These are phyloP conservation scores for Reticulascus tulasneorum DNA, from an alignment of 2,329 filamentous ascomycete genomes.

Conservation along the genomic window DNA sequence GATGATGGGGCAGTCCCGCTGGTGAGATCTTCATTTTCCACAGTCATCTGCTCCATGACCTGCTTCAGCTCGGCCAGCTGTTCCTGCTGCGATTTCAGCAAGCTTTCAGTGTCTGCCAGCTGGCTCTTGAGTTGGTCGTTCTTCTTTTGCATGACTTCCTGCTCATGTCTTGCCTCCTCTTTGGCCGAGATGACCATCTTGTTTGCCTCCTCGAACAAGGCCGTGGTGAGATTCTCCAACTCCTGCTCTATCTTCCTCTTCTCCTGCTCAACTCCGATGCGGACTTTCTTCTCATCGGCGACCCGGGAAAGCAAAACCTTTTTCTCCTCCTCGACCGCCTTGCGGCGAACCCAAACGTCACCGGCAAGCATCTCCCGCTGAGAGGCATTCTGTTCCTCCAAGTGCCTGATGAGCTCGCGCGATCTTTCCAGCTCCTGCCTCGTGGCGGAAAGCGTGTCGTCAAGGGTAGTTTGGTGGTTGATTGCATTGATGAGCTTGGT, in stretches of 20 bases:
- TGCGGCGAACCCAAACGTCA: slow-evolving; percentile 72
- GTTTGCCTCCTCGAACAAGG: slow-evolving; percentile 97
- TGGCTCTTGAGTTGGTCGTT: slow-evolving; percentile 86
- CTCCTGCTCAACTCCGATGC: slow-evolving; percentile 66
- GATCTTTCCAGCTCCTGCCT: slow-evolving; percentile 78
- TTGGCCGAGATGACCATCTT: slow-evolving; percentile 94
- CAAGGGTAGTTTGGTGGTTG: slow-evolving; percentile 89
- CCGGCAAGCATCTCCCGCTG: slow-evolving; percentile 69
- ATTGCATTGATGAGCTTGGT: slow-evolving; percentile 97
- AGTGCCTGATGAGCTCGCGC: slow-evolving; percentile 58
- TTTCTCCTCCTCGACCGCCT: slow-evolving; percentile 71
- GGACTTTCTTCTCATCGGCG: slow-evolving; percentile 61
- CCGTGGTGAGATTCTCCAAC: slow-evolving; percentile 82
- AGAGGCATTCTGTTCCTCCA: slow-evolving; percentile 64
- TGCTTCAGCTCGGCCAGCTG: slow-evolving; percentile 87
- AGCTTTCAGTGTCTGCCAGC: slow-evolving; percentile 77
- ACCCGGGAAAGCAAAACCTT: slow-evolving; percentile 53
- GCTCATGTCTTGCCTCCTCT: slow-evolving; percentile 81
- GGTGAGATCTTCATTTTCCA: slow-evolving; percentile 68
- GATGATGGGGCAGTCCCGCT: slow-evolving; percentile 77
- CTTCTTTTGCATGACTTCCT: slow-evolving; percentile 74
- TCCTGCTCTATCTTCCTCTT: slow-evolving; percentile 91
- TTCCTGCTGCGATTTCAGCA: slow-evolving; percentile 87
- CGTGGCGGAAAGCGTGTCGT: slow-evolving; percentile 79
- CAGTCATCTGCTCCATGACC: slow-evolving; percentile 83